These are phyloP conservation scores for Boletus reticulatus DNA, from an alignment of 768 basidiomycete genomes.

Conservation along the genomic window DNA sequence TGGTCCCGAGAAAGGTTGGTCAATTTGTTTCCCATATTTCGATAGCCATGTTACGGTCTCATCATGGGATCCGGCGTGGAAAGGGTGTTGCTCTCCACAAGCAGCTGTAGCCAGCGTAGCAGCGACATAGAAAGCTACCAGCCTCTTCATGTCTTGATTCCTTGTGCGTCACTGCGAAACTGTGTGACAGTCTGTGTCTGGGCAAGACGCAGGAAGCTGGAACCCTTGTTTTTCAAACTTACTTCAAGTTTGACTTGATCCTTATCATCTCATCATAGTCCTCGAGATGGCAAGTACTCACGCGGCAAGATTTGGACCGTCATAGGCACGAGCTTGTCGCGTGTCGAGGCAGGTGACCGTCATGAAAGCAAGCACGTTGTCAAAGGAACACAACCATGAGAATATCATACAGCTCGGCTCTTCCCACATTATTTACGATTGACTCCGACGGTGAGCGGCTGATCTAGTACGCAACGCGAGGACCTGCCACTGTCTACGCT, in stretches of 20 bases:
- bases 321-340: no score
- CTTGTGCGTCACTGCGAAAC: no score
- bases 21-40: conserved; percentile 74
- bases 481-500: conserved; percentile 49
- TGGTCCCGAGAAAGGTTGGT: conserved; percentile 77
- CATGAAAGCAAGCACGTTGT: neutral
- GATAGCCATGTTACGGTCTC: conserved; percentile 52
- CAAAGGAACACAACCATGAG: neutral
- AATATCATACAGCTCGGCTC: neutral
- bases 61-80: neutral
- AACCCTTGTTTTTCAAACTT: neutral
- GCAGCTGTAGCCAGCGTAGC: neutral
- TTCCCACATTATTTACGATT: neutral
- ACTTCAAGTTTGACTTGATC: neutral
- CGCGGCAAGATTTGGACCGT: no score
- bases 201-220: no score
- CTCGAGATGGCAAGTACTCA: neutral
- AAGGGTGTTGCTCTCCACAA: conserved; percentile 14
- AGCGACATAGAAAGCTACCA: neutral
- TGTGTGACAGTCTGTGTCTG: no score
- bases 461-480: conserved; percentile 38
- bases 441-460: conserved; percentile 22
- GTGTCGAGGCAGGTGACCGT: neutral
- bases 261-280: neutral
- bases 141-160: conserved; percentile 10